Evolutionary conservation across 2,329 filamentous ascomycete genomes (phyloP), one percentile per base, ranked within the genome.

Genomic region (Trichophyton rubrum): DNA sequence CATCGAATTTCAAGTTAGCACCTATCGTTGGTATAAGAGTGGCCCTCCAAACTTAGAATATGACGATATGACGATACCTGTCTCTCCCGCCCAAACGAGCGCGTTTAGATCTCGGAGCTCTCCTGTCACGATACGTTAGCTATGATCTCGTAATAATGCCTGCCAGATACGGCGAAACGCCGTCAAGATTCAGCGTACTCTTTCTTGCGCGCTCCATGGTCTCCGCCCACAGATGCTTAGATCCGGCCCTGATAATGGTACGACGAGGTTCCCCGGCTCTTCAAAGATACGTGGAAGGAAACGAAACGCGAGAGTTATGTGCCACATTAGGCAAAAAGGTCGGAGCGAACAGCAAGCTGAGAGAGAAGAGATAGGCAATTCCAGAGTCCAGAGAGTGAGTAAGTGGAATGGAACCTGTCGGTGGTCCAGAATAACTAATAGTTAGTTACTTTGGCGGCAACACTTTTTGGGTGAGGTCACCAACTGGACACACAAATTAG

Each of bases 61-160:
- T 59, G 15, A 2, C 27, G 27, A 30, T 30, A 30, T 30, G 63
- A 62, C 66, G 71, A 66, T 76, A 96, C 92, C 89, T 80, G 82
- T 85, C 69, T 96, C 89, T 70, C 90, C 91, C 72, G 87, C 81
- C 93, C 93, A 99, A 64, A 87, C 89, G 76, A 84, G 84, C 71
- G 85, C 82, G 74, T 99, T 99, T 70, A 95, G 80, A 77, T 87
- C 83, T 79, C 90, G 89, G 77, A 97, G 82, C 79, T 96, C 89
- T 79, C 90, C 90, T 96, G 71, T 51, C 49, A 24, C 51, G 4
- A 35, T 17, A 35, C 0, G 38, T 55, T 55, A 55, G 51, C 51
- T 27, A 15, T 35, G n/a, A 35, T 35, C 24, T 9, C 3, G 13
- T 27, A 35, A 51, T n/a, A 9, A 30, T 20, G 6, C 15, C 22